Evolutionary conservation across 106 monocot genomes (phyloP).

Genomic region (Alisma plantagoaquatica): DNA sequence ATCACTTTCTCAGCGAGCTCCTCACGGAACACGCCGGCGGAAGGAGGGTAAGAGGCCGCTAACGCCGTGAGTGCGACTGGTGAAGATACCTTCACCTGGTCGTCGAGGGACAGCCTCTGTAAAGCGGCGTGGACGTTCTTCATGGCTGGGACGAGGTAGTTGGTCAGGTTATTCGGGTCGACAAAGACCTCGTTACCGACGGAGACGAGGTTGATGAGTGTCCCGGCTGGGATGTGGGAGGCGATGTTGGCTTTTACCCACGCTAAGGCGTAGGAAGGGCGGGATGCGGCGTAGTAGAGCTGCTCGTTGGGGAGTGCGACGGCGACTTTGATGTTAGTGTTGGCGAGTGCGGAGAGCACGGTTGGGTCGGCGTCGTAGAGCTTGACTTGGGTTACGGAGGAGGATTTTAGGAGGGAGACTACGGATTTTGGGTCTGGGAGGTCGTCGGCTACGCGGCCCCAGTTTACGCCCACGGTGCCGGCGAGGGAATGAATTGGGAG

Average conservation of each 20-base stretch:
- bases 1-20: conserved; percentile 57
- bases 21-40: conserved; percentile 51
- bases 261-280: conserved; percentile 12
- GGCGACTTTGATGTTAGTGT: conserved; percentile 5
- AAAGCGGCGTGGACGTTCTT: conserved; percentile 55
- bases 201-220: conserved; percentile 47
- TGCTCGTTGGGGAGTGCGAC: conserved; percentile 23
- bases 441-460: conserved; percentile 19
- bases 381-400: conserved; percentile 9
- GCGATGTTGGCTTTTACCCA: conserved; percentile 21
- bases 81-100: conserved; percentile 53
- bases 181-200: conserved; percentile 87
- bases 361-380: conserved; percentile 21
- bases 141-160: conserved; percentile 67
- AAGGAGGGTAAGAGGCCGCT: conserved; percentile 65
- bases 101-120: conserved; percentile 29
- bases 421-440: conserved; percentile 11
- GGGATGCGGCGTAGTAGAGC: conserved; percentile 6
- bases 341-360: conserved; percentile 16
- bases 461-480: conserved; percentile 20
- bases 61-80: conserved; percentile 80
- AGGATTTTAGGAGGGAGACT: conserved; percentile 5
- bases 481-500: conserved; percentile 2
- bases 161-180: conserved; percentile 41
- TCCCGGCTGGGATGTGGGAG: conserved; percentile 41